These are phyloP conservation scores for Eucalyptus polybractea DNA, from an alignment of 345 rosid species.

Conservation along the genomic window DNA sequence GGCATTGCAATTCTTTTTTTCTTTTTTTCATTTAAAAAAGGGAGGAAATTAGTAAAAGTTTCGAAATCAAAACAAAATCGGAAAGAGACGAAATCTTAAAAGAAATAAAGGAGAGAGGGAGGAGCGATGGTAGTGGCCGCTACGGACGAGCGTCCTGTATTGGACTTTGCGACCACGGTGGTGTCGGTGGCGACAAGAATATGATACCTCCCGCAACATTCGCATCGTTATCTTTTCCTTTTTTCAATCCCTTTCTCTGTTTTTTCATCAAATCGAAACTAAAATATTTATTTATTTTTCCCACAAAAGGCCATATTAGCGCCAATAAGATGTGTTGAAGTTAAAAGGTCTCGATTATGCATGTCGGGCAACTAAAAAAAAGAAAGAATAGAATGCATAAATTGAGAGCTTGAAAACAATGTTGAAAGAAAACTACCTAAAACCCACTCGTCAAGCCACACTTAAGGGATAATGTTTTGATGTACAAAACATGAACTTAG, in stretches of 20 bases:
- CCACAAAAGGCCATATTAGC: background rate
- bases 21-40: too few relatives aligned
- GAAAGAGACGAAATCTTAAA: background rate
- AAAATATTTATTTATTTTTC: too few relatives aligned
- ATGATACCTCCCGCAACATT: background rate
- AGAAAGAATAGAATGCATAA: background rate
- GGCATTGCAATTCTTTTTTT: background rate
- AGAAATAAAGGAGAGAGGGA: background rate
- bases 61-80: background rate
- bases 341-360: background rate
- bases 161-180: background rate
- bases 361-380: background rate
- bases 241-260: background rate
- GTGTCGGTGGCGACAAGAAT: background rate
- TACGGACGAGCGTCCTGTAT: background rate
- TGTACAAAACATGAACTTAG: background rate
- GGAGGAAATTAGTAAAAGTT: background rate
- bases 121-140: background rate
- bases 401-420: background rate
- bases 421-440: background rate
- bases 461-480: fast-evolving
- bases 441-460: background rate
- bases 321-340: background rate
- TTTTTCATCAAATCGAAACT: background rate
- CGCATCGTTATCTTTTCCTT: background rate